Conservation (phyloP, 2,329 filamentous ascomycete species). For the Paraconiothyrium brasiliense region DNA sequence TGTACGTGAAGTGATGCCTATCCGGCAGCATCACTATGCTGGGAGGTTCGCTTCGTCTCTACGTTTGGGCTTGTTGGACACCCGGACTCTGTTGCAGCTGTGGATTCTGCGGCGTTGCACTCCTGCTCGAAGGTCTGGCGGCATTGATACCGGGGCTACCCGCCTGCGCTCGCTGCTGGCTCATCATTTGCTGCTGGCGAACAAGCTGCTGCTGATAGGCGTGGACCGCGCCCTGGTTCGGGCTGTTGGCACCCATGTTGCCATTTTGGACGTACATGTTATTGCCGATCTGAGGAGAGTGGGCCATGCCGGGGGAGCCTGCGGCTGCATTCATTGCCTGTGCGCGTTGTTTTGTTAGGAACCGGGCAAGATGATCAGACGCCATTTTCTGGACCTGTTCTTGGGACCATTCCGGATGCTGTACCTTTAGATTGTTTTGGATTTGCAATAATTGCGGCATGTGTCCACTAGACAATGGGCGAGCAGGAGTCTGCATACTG, state of each 20-base stretch:
- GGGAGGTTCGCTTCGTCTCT: neutral
- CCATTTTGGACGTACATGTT: conserved; percentile 47
- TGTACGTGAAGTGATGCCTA: conserved; percentile 9
- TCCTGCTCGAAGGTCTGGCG: conserved; percentile 45
- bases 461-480: conserved; percentile 43
- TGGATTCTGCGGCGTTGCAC: conserved; percentile 50
- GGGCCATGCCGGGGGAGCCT: conserved; percentile 42
- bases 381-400: conserved; percentile 47
- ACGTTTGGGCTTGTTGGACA: conserved; percentile 44
- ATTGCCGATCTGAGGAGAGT: conserved; percentile 44
- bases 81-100: conserved; percentile 39
- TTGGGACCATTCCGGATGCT: conserved; percentile 48
- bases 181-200: conserved; percentile 51
- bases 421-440: conserved; percentile 43
- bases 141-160: conserved; percentile 42
- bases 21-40: conserved; percentile 13
- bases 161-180: conserved; percentile 42
- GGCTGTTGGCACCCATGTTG: conserved; percentile 37
- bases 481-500: conserved; percentile 40
- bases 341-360: conserved; percentile 44
- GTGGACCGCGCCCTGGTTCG: conserved; percentile 46
- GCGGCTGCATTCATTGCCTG: conserved; percentile 51
- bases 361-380: conserved; percentile 45
- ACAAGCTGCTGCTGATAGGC: conserved; percentile 50
- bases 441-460: conserved; percentile 46